A percentile compares a stretch with the other conserved stretches of the same genome.
These are phyloP conservation scores for Paramecium primaurelia DNA, from an alignment of 73 alveolate genomes.

Conservation along the genomic window DNA sequence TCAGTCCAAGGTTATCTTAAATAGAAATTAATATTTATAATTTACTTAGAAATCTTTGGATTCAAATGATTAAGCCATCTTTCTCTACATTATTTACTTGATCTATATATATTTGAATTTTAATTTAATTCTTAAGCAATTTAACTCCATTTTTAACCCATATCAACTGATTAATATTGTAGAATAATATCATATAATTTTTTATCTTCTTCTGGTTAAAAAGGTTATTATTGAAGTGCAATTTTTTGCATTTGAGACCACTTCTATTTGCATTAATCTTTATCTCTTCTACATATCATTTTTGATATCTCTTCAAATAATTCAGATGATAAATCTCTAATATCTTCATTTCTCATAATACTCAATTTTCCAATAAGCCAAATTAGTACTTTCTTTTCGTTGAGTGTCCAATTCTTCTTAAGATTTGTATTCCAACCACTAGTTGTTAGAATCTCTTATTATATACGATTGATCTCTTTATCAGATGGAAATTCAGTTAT, in stretches of 20 bases:
- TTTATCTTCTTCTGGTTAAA: slow-evolving; percentile 14
- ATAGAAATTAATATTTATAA: neutral
- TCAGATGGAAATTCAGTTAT: slow-evolving; percentile 22
- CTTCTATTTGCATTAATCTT: neutral
- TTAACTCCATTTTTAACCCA: slow-evolving; percentile 24
- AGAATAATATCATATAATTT: neutral
- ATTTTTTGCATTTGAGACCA: slow-evolving; percentile 28
- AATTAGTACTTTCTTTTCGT: slow-evolving; percentile 25
- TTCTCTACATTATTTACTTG: slow-evolving; percentile 43
- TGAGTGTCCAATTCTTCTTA: slow-evolving; percentile 23
- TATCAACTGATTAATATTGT: neutral
- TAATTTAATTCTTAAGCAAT: neutral
- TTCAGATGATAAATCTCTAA: neutral
- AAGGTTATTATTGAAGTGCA: neutral
- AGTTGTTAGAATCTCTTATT: neutral
- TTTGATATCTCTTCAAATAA: neutral
- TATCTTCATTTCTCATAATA: neutral
- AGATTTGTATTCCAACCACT: slow-evolving; percentile 24
- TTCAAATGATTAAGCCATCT: slow-evolving; percentile 48
- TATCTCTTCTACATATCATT: slow-evolving; percentile 44
- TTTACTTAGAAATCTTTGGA: slow-evolving; percentile 35
- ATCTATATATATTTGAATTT: slow-evolving; percentile 5
- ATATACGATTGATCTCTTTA: neutral
- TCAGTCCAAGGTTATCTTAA: slow-evolving; percentile 28
- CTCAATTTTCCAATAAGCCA: slow-evolving; percentile 35